phyloP scores from a whole-genome alignment of 2,329 filamentous ascomycete species.

The Talaromyces sp. region DNA sequence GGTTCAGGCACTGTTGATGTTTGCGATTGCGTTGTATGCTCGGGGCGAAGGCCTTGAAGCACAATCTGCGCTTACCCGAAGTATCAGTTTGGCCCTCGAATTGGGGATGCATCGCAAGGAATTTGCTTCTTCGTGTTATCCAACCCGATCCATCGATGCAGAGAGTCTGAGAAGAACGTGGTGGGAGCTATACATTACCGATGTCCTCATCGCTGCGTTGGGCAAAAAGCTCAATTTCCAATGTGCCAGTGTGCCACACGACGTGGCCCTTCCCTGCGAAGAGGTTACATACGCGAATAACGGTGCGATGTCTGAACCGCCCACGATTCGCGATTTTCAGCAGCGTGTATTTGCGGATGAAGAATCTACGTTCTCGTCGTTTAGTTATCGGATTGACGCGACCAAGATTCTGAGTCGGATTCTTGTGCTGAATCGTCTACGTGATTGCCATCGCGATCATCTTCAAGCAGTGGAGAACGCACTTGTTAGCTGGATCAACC shows the following conservation, averaged over 20 bases:
- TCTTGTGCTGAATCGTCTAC: slow-evolving; percentile 44
- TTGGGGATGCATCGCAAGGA: slow-evolving; percentile 67
- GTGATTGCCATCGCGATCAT: slow-evolving; percentile 43
- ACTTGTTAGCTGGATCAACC: slow-evolving; percentile 69
- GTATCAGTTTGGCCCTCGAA: slow-evolving; percentile 65
- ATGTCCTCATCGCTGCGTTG: slow-evolving; percentile 75
- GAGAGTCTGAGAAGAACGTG: slow-evolving; percentile 83
- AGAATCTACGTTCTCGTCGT: slow-evolving; percentile 69
- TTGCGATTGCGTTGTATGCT: slow-evolving; percentile 30
- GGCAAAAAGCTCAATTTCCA: slow-evolving; percentile 44
- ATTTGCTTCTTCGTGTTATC: slow-evolving; percentile 41
- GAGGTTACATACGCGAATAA: slow-evolving; percentile 52
- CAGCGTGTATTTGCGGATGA: slow-evolving; percentile 45
- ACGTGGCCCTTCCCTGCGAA: slow-evolving; percentile 73
- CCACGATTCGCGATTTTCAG: neutral
- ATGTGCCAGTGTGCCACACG: slow-evolving; percentile 62
- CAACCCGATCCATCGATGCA: slow-evolving; percentile 52
- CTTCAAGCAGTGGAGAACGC: slow-evolving; percentile 54
- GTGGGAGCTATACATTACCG: slow-evolving; percentile 75
- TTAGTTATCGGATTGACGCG: slow-evolving; percentile 75
- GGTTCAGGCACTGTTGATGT: slow-evolving; percentile 34
- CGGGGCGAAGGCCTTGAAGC: slow-evolving; percentile 30
- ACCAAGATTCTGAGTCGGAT: slow-evolving; percentile 71
- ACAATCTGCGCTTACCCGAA: slow-evolving; percentile 49
- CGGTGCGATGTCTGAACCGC: slow-evolving; percentile 51